Percentiles rank a stretch among this genome's conserved stretches.
Evolutionary conservation across 2,329 filamentous ascomycete species (phyloP).

Genomic region (Calonectria honghensis): DNA sequence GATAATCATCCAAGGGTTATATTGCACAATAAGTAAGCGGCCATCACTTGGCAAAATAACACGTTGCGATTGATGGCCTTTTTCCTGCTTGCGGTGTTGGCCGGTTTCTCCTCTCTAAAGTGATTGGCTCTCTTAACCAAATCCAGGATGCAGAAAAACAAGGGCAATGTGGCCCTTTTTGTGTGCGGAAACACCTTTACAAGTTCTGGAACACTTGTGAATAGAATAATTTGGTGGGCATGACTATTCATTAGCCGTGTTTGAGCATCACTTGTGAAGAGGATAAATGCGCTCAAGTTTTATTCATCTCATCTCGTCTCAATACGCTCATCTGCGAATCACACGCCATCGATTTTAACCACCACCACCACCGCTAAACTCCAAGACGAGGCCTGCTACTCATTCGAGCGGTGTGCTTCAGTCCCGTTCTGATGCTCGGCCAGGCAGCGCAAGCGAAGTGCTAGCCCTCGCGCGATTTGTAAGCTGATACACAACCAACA

Average conservation of each 20-base stretch:
- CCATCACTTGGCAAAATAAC: background rate
- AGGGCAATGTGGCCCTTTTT: background rate
- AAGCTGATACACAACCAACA: background rate
- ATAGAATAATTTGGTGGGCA: background rate
- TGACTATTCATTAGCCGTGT: too few species aligned
- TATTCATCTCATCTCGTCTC: background rate
- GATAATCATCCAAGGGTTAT: too few species aligned
- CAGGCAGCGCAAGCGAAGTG: background rate
- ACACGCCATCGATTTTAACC: background rate
- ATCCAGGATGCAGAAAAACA: background rate
- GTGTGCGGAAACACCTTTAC: background rate
- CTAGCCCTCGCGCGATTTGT: slow-evolving; percentile 1
- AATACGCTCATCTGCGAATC: background rate
- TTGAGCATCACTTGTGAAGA: background rate
- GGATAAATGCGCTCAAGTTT: background rate
- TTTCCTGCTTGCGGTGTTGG: background rate
- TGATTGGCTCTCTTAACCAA: background rate
- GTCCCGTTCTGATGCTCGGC: background rate
- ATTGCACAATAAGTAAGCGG: too few species aligned
- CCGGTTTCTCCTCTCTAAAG: background rate
- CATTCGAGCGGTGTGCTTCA: background rate
- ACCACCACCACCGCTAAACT: background rate
- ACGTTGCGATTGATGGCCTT: background rate
- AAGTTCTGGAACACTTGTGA: background rate
- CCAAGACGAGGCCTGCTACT: background rate